phyloP scores from a whole-genome alignment of 176 grass and related monocot species.

The Alloteropsis semialata region DNA sequence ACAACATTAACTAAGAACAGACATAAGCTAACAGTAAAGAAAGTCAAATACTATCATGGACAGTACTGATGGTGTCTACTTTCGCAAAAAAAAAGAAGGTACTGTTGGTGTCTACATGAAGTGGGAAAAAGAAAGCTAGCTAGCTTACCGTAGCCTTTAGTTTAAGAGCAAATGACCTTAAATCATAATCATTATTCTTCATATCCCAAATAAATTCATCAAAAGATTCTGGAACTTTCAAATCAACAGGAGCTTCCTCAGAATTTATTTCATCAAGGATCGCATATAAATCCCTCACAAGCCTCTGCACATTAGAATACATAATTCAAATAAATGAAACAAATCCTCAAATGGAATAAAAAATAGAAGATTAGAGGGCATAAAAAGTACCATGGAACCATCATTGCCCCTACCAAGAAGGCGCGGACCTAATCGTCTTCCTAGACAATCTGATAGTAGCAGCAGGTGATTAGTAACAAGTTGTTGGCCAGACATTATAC shows the following conservation, averaged over 20 bases:
- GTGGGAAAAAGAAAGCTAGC: background rate
- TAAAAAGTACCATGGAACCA: constrained; percentile 69
- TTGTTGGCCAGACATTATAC: background rate
- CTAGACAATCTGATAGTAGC: constrained; percentile 81
- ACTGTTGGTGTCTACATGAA: background rate
- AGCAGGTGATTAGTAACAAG: constrained; percentile 29
- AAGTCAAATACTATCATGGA: background rate
- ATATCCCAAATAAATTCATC: constrained; percentile 86
- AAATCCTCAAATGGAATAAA: background rate
- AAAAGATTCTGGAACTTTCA: constrained; percentile 81
- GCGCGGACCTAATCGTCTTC: constrained; percentile 74
- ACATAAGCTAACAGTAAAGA: background rate
- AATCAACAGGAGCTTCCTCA: constrained; percentile 58
- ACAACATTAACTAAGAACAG: constrained; percentile 13
- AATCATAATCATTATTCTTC: constrained; percentile 86
- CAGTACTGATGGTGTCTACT: background rate
- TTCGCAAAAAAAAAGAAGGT: too few species aligned
- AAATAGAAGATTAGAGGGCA: background rate
- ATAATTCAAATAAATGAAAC: constrained; percentile 26
- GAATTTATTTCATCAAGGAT: constrained; percentile 76
- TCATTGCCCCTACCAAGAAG: constrained; percentile 80
- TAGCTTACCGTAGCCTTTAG: constrained; percentile 73
- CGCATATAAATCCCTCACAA: constrained; percentile 83
- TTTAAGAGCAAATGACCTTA: constrained; percentile 72
- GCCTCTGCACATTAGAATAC: constrained; percentile 49